Conservation (phyloP, 2,329 filamentous ascomycete genomes). For the Myrmaecium sp. region DNA sequence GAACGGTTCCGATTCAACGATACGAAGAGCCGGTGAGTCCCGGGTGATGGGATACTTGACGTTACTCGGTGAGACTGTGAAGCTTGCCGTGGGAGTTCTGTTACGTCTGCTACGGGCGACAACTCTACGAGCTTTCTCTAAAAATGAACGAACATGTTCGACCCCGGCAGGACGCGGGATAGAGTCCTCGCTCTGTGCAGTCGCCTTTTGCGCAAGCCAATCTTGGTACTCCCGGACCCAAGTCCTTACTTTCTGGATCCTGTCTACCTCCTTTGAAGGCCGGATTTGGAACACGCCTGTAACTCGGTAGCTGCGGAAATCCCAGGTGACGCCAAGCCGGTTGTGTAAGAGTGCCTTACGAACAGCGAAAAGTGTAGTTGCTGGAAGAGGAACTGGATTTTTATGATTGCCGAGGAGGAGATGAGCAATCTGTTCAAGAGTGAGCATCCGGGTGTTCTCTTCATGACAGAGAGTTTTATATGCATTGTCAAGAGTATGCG, state of each 20-base stretch:
- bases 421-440: constrained; percentile 28
- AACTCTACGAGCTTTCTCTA: constrained; percentile 23
- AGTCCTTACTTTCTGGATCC: constrained; percentile 32
- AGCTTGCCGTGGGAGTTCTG: constrained; percentile 16
- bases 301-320: constrained; percentile 30
- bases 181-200: no score
- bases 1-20: constrained; percentile 23
- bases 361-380: constrained; percentile 51
- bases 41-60: constrained; percentile 9
- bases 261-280: constrained; percentile 35
- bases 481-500: constrained; percentile 30
- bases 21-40: constrained; percentile 8
- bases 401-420: constrained; percentile 25
- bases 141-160: constrained; percentile 19
- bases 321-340: constrained; percentile 44
- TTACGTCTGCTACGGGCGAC: constrained; percentile 22
- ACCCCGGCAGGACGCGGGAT: no score
- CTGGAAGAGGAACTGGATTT: constrained; percentile 18
- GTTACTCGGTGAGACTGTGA: constrained; percentile 23
- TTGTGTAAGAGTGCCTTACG: constrained; percentile 45
- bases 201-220: no score
- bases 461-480: constrained; percentile 29
- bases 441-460: constrained; percentile 28
- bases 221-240: constrained; percentile 40
- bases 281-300: constrained; percentile 47